phyloP scores from a whole-genome alignment of 1,284 basidiomycete species.

The Austropuccinia psidii region DNA sequence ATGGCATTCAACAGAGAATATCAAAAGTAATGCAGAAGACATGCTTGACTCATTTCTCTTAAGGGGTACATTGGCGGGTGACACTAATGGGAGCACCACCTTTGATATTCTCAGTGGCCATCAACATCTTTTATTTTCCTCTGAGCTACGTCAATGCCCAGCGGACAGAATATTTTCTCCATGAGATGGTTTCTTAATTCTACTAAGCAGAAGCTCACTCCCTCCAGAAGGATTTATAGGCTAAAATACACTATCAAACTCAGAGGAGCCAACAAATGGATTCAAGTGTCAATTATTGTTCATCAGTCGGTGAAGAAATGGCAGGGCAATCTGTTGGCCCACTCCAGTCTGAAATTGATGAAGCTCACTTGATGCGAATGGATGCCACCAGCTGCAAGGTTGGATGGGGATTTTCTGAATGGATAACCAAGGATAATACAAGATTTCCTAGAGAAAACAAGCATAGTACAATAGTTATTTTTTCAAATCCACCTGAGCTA shows the following conservation, averaged over 20 bases:
- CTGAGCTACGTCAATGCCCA: conserved; percentile 25
- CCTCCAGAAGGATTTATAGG: neutral
- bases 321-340: too few relatives aligned
- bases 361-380: conserved; percentile 11
- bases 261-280: neutral
- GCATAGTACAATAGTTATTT: too few relatives aligned
- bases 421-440: conserved; percentile 26
- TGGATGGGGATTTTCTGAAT: conserved; percentile 32
- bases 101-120: too few relatives aligned
- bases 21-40: too few relatives aligned
- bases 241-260: neutral
- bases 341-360: neutral
- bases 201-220: conserved; percentile 23
- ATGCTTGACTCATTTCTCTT: too few relatives aligned
- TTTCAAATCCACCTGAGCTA: conserved; percentile 28
- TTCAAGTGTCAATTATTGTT: too few relatives aligned
- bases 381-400: conserved; percentile 33
- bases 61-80: too few relatives aligned
- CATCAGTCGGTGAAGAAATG: too few relatives aligned
- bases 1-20: too few relatives aligned
- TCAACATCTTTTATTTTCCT: too few relatives aligned
- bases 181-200: conserved; percentile 22
- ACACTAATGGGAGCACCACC: too few relatives aligned
- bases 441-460: neutral
- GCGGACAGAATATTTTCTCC: conserved; percentile 30